Evolutionary conservation across 192 early-diverging fungal genomes (phyloP).

Genomic region (Coemansia sp.): DNA sequence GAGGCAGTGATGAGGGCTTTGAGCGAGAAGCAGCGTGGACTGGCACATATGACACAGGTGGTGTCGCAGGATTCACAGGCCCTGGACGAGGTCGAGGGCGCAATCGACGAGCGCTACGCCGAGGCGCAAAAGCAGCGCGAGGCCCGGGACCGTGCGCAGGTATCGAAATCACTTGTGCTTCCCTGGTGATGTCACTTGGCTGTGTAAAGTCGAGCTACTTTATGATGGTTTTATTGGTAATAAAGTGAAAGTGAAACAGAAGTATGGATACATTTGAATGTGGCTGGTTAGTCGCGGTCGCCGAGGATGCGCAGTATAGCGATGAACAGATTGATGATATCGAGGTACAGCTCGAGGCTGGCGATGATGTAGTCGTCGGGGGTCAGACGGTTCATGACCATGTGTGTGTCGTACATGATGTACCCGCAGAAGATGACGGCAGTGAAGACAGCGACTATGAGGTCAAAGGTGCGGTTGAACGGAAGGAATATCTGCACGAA

Average conservation of each 20-base stretch:
- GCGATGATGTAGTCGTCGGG: slow-evolving; percentile 75
- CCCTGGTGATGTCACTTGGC: slow-evolving; percentile 23
- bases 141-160: slow-evolving; percentile 33
- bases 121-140: slow-evolving; percentile 47
- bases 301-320: slow-evolving; percentile 62
- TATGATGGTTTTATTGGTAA: background rate
- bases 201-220: no score
- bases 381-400: slow-evolving; percentile 63
- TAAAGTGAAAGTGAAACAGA: no score
- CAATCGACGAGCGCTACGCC: slow-evolving; percentile 36
- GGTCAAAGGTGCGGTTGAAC: slow-evolving; percentile 56
- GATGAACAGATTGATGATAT: slow-evolving; percentile 76
- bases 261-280: no score
- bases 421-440: slow-evolving; percentile 76
- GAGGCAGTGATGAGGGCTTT: slow-evolving; percentile 58
- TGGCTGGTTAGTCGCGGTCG: slow-evolving; percentile 37
- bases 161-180: slow-evolving; percentile 24
- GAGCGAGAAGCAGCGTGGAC: slow-evolving; percentile 63
- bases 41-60: slow-evolving; percentile 64
- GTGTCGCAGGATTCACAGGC: slow-evolving; percentile 61
- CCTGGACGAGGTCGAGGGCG: slow-evolving; percentile 38
- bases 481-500: slow-evolving; percentile 72
- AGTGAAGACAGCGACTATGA: slow-evolving; percentile 56
- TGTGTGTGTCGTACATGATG: slow-evolving; percentile 73
- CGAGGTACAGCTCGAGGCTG: slow-evolving; percentile 66